phyloP scores from a whole-genome alignment of 805 yeast species.

The Starmerella stellata region DNA sequence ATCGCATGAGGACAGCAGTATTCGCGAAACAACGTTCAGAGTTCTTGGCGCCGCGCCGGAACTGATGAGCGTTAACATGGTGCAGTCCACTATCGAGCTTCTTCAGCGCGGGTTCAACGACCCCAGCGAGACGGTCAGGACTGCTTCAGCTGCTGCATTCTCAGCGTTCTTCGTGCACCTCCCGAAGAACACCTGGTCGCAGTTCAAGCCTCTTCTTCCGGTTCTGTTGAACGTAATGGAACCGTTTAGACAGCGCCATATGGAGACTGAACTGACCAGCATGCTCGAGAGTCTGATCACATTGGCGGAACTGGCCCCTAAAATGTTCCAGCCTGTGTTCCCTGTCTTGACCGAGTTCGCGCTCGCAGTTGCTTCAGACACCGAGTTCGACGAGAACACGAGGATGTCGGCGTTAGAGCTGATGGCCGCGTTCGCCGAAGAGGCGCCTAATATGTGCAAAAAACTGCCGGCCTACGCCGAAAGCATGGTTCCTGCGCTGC shows the following conservation, averaged over 20 bases:
- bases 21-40: constrained; percentile 82
- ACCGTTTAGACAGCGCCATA: constrained; percentile 57
- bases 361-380: constrained; percentile 63
- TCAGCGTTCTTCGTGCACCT: constrained; percentile 70
- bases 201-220: constrained; percentile 64
- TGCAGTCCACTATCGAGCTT: constrained; percentile 37
- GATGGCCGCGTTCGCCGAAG: constrained; percentile 76
- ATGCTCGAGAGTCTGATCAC: constrained; percentile 84
- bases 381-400: constrained; percentile 58
- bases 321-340: constrained; percentile 81
- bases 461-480: constrained; percentile 53
- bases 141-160: constrained; percentile 82
- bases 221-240: constrained; percentile 73
- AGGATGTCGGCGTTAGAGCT: constrained; percentile 79
- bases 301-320: constrained; percentile 82
- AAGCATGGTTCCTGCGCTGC: constrained; percentile 51
- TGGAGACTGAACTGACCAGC: constrained; percentile 62
- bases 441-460: constrained; percentile 90
- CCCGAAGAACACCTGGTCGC: constrained; percentile 64
- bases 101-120: constrained; percentile 73
- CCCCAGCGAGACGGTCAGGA: constrained; percentile 60
- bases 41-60: constrained; percentile 73
- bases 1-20: constrained; percentile 36
- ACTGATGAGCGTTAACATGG: constrained; percentile 36
- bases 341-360: constrained; percentile 73